phyloP scores from a whole-genome alignment of 192 early-diverging fungal genomes.

The Coemansia sp. region DNA sequence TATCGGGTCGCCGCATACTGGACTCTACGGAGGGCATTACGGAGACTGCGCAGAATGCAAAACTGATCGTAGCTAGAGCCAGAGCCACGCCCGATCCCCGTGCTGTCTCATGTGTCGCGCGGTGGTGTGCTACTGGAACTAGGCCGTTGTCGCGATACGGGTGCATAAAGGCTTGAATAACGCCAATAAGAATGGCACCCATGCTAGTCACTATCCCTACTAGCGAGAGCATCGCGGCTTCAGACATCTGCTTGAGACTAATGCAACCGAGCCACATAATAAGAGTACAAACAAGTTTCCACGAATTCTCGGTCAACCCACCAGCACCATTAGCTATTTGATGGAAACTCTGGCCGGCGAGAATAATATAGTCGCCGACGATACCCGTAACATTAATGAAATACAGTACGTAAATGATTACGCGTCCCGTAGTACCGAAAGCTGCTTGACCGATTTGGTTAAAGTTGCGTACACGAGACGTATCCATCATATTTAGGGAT shows the following conservation, averaged over 20 bases:
- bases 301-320: slow-evolving; percentile 43
- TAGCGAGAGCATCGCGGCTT: slow-evolving; percentile 67
- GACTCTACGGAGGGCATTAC: slow-evolving; percentile 80
- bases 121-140: slow-evolving; percentile 44
- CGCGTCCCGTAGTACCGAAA: slow-evolving; percentile 62
- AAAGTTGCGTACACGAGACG: slow-evolving; percentile 54
- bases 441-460: slow-evolving; percentile 68
- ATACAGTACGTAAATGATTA: slow-evolving; percentile 64
- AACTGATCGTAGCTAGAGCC: slow-evolving; percentile 73
- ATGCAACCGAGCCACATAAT: slow-evolving; percentile 71
- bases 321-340: slow-evolving; percentile 49
- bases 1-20: slow-evolving; percentile 66
- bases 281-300: slow-evolving; percentile 64
- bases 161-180: slow-evolving; percentile 56
- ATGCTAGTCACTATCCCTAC: slow-evolving; percentile 75
- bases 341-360: slow-evolving; percentile 67
- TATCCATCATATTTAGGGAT: slow-evolving; percentile 64
- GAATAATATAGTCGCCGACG: slow-evolving; percentile 68
- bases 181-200: slow-evolving; percentile 63
- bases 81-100: slow-evolving; percentile 62
- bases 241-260: slow-evolving; percentile 73
- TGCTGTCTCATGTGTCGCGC: slow-evolving; percentile 31
- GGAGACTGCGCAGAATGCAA: slow-evolving; percentile 75
- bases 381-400: slow-evolving; percentile 66
- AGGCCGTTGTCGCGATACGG: slow-evolving; percentile 18